Base-by-base conservation (phyloP, 768 basidiomycete species). In the Boletus speciosus region DNA sequence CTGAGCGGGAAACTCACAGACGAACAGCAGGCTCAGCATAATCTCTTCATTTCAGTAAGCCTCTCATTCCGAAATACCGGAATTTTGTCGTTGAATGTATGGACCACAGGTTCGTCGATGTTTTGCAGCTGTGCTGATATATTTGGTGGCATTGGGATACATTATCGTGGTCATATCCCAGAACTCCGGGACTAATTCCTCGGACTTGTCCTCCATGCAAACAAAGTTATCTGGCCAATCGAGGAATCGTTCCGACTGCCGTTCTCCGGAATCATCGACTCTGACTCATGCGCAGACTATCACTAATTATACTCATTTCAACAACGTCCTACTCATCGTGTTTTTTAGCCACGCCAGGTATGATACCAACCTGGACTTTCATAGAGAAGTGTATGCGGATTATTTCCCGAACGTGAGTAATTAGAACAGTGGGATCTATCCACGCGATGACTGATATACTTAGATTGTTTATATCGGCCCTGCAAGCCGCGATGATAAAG, bases 271-370 rank as follows among this genome's bases (percentile, higher is more conserved):
- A 47, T 10, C 67, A 27, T 63, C 65, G 31, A 46, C 66, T 35
- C 53, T 46, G 8, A 57, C 59, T 23, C 62, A 60, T 35, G 37
- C 50, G 27, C 57, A 49, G 45, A 55, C 58, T 27, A 61, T 57
- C 21, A 52, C 61, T 32, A 61, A 62, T 40, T 77, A 74, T 47
- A 66, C 68, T 32, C 61, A 63, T 10, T 81, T 81, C 56, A 70
- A 71, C 54, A 62, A 78, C 42, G 56, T 80, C 14, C 63, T 80
- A 11, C 62, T 81, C 34, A 61, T 80, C 44, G 76, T 79, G 9
- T 81, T 80, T 66, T 80, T 80, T 52, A 80, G 78, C 45, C 79
- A 80, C 52, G 61, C 75, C 23, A 64, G 78, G 42, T 81, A 80
- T 49, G 68, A 78, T 57, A 66, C 64, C 32, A 79, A 80, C 52